phyloP scores from a whole-genome alignment of 1,284 basidiomycete genomes.

The Trametes pubescens region DNA sequence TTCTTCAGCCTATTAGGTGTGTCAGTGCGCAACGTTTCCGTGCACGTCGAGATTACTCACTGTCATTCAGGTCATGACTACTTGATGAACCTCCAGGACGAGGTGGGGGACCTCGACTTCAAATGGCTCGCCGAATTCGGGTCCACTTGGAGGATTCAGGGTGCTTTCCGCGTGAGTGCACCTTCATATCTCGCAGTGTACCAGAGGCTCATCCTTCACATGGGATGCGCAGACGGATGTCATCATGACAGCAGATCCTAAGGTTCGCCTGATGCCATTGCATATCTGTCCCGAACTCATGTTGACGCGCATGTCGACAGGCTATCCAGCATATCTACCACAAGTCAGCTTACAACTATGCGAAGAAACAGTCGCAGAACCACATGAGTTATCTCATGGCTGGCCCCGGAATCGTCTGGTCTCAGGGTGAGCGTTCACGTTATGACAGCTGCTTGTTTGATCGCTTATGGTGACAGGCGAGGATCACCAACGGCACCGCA shows the following conservation, averaged over 20 bases:
- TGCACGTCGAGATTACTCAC: neutral
- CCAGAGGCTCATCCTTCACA: neutral
- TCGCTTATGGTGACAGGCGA: slow-evolving; percentile 21
- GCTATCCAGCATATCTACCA: slow-evolving; percentile 41
- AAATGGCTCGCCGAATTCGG: slow-evolving; percentile 36
- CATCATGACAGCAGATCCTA: slow-evolving; percentile 29
- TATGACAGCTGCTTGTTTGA: neutral
- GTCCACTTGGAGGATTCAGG: slow-evolving; percentile 31
- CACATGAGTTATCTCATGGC: slow-evolving; percentile 23
- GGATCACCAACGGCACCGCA: slow-evolving; percentile 39
- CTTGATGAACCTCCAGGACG: slow-evolving; percentile 27
- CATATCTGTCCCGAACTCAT: neutral
- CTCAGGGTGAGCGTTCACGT: slow-evolving; percentile 25
- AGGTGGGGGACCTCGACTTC: slow-evolving; percentile 35
- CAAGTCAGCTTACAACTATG: slow-evolving; percentile 36
- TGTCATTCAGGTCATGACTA: slow-evolving; percentile 29
- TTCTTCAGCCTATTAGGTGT: slow-evolving; percentile 6
- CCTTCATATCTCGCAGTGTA: neutral
- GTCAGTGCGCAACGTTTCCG: no score
- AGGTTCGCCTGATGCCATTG: slow-evolving; percentile 4
- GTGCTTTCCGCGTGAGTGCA: slow-evolving; percentile 30
- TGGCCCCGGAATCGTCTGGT: slow-evolving; percentile 33
- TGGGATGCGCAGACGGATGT: slow-evolving; percentile 2
- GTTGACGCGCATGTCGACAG: slow-evolving; percentile 7
- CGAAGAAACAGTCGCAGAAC: slow-evolving; percentile 31